Evolutionary conservation across 306 rosid genomes (phyloP).

Genomic region (Lotus japonicus): DNA sequence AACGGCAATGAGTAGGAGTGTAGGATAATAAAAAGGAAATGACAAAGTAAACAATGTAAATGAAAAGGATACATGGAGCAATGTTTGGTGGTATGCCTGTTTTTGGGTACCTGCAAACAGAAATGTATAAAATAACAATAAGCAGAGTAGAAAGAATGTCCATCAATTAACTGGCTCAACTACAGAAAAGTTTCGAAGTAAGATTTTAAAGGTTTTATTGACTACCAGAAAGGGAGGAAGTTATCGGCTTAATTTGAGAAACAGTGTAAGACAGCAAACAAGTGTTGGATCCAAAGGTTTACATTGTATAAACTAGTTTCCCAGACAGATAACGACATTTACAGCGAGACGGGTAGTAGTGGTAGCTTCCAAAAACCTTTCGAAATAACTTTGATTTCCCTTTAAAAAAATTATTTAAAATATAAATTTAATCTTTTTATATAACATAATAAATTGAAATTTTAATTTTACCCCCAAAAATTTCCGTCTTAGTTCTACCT

Average conservation of each 20-base stretch:
- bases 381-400: too few relatives aligned
- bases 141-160: too few relatives aligned
- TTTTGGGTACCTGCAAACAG: constrained; percentile 62
- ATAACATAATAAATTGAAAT: too few relatives aligned
- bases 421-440: too few relatives aligned
- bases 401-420: too few relatives aligned
- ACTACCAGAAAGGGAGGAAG: neutral
- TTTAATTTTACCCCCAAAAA: too few relatives aligned
- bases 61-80: constrained; percentile 85
- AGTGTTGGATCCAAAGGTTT: neutral
- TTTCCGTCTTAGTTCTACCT: too few relatives aligned
- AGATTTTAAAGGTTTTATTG: neutral
- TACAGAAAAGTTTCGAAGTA: neutral
- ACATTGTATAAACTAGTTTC: neutral
- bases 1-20: neutral
- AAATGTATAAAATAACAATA: too few relatives aligned
- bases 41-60: constrained; percentile 5
- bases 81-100: constrained; percentile 77
- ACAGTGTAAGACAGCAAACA: neutral
- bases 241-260: neutral
- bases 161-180: too few relatives aligned
- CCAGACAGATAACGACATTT: neutral
- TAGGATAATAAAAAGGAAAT: neutral
- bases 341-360: neutral
- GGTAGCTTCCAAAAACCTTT: too few relatives aligned